Percentiles rank a stretch among this genome's conserved stretches.
Evolutionary conservation across 2,329 filamentous ascomycete genomes (phyloP).

Genomic region (Clonostachys rosea): DNA sequence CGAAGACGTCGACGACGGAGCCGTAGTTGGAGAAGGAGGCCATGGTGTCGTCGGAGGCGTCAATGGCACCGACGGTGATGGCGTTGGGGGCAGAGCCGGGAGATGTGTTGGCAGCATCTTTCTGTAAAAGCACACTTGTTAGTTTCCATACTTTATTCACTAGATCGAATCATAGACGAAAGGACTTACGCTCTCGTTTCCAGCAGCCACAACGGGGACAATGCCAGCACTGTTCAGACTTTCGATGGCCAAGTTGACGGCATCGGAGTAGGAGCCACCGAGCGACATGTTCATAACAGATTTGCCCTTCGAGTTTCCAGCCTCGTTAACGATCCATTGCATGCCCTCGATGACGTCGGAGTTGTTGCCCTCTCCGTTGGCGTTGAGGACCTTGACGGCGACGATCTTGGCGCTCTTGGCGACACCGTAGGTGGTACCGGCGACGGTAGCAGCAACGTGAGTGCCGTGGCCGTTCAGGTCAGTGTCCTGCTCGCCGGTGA

Average conservation of each 20-base stretch:
- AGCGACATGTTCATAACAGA: conserved; percentile 62
- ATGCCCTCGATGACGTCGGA: conserved; percentile 51
- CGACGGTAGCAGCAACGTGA: conserved; percentile 60
- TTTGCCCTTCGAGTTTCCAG: conserved; percentile 36
- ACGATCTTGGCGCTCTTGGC: conserved; percentile 52
- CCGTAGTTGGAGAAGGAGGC: conserved; percentile 59
- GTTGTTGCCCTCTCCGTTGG: conserved; percentile 25
- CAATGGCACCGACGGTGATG: conserved; percentile 56
- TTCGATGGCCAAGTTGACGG: conserved; percentile 52
- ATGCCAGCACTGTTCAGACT: conserved; percentile 42
- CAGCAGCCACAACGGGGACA: conserved; percentile 55
- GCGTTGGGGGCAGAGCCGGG: conserved; percentile 51
- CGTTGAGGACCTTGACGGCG: conserved; percentile 59
- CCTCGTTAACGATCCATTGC: conserved; percentile 48
- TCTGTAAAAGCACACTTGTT: conserved; percentile 9
- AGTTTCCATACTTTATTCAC: not conserved
- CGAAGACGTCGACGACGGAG: conserved; percentile 45
- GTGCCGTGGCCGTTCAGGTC: conserved; percentile 61
- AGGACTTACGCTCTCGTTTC: conserved; percentile 42
- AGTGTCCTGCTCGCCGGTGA: conserved; percentile 37
- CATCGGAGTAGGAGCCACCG: conserved; percentile 40
- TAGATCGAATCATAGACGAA: not conserved
- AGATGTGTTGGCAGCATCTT: conserved; percentile 43
- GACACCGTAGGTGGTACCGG: conserved; percentile 55
- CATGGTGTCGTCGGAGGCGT: conserved; percentile 39